A percentile compares a stretch with the other conserved stretches of the same genome.
phyloP scores from a whole-genome alignment of 2,329 filamentous ascomycete genomes.

The Alternaria arborescens region DNA sequence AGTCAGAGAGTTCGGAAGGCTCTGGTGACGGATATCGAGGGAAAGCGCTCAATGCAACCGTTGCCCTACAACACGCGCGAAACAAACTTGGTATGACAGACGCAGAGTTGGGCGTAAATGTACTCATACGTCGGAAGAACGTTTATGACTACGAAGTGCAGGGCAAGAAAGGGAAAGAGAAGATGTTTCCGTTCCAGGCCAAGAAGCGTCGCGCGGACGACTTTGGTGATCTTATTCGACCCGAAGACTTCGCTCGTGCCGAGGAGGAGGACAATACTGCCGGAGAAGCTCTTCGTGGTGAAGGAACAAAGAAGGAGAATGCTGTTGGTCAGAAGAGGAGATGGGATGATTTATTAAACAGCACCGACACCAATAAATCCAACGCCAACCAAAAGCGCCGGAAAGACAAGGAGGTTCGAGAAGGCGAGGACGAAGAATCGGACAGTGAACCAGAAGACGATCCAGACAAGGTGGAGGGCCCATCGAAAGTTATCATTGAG shows the following conservation, averaged over 20 bases:
- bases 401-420: constrained; percentile 49
- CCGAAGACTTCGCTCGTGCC: constrained; percentile 90
- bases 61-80: constrained; percentile 82
- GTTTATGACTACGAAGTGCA: constrained; percentile 94
- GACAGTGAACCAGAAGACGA: constrained; percentile 62
- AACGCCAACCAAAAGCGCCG: constrained; percentile 67
- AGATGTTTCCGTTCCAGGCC: constrained; percentile 87
- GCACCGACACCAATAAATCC: constrained; percentile 49
- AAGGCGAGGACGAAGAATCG: constrained; percentile 47
- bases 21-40: constrained; percentile 79
- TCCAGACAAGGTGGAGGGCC: constrained; percentile 66
- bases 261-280: constrained; percentile 86
- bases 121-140: constrained; percentile 85
- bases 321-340: constrained; percentile 88
- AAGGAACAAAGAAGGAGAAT: constrained; percentile 58
- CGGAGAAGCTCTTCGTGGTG: constrained; percentile 66
- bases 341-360: constrained; percentile 76
- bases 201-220: constrained; percentile 84
- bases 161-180: constrained; percentile 89
- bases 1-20: constrained; percentile 85
- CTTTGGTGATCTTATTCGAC: constrained; percentile 91
- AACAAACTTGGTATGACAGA: constrained; percentile 83
- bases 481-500: constrained; percentile 76
- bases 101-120: constrained; percentile 89
- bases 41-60: constrained; percentile 87